Percentiles rank a stretch among this genome's conserved stretches.
These are phyloP conservation scores for Aspergillus cejpii DNA, from an alignment of 2,329 filamentous ascomycete genomes.

Conservation along the genomic window DNA sequence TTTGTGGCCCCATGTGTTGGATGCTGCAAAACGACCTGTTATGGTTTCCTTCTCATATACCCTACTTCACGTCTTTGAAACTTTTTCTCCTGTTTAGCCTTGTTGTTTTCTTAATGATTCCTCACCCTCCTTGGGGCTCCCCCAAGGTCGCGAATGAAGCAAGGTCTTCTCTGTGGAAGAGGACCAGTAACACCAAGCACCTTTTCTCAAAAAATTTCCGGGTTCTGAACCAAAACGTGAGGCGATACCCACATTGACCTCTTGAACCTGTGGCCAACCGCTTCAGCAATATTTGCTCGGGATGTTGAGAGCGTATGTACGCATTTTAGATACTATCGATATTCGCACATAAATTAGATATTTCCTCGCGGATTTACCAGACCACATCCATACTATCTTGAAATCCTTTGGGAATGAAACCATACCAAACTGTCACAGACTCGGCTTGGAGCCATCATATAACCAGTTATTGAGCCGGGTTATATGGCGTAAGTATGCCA, in stretches of 20 bases:
- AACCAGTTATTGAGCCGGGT: too few species aligned
- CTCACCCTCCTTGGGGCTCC: conserved; percentile 3
- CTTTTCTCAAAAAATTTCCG: too few species aligned
- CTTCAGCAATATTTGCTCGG: background rate
- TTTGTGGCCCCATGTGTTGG: background rate
- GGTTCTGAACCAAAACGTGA: too few species aligned
- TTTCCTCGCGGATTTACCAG: background rate
- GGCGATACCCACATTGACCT: too few species aligned
- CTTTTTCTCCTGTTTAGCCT: conserved; percentile 15
- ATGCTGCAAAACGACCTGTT: conserved; percentile 17
- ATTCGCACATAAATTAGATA: conserved; percentile 26
- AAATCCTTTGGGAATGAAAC: background rate
- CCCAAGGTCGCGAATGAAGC: background rate
- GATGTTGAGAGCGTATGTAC: conserved; percentile 7
- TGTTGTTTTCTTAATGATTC: conserved; percentile 2
- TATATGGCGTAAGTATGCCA: too few species aligned
- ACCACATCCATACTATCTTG: background rate
- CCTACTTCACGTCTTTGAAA: conserved; percentile 22
- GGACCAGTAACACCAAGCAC: too few species aligned
- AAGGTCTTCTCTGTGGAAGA: background rate
- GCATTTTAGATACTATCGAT: conserved; percentile 23
- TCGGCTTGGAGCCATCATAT: too few species aligned
- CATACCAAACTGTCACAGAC: background rate
- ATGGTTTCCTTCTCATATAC: conserved; percentile 28
- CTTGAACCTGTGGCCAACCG: too few species aligned